Evolutionary conservation across 2,329 filamentous ascomycete genomes (phyloP).

Genomic region (Stagonosporopsis tanaceti): DNA sequence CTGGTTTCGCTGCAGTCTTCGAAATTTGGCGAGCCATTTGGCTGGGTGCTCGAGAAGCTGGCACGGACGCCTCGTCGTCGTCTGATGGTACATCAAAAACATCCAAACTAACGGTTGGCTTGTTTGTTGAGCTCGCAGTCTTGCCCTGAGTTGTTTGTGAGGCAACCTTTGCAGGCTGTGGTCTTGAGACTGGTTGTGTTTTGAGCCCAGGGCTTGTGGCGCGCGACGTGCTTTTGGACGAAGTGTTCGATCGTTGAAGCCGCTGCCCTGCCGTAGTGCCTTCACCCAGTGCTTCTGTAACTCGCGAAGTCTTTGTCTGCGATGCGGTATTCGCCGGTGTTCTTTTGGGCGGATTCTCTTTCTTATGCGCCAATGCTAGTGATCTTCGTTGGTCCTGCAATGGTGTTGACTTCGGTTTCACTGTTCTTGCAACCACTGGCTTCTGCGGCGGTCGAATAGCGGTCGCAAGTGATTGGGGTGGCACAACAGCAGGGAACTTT

Average conservation of each 20-base stretch:
- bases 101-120: slow-evolving; percentile 19
- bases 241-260: slow-evolving; percentile 15
- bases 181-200: not conserved
- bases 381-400: slow-evolving; percentile 11
- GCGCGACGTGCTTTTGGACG: slow-evolving; percentile 25
- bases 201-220: slow-evolving; percentile 24
- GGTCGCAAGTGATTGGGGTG: slow-evolving; percentile 9
- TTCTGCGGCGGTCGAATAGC: slow-evolving; percentile 20
- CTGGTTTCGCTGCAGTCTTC: slow-evolving; percentile 19
- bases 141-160: slow-evolving; percentile 14
- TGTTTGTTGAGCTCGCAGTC: slow-evolving; percentile 10
- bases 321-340: not conserved
- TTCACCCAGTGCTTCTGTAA: slow-evolving; percentile 11
- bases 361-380: slow-evolving; percentile 2
- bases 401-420: slow-evolving; percentile 11
- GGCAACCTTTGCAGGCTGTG: not conserved
- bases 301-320: slow-evolving; percentile 24
- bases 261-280: not conserved
- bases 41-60: slow-evolving; percentile 22
- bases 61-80: slow-evolving; percentile 34
- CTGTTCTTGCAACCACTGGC: slow-evolving; percentile 15
- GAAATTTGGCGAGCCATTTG: slow-evolving; percentile 22
- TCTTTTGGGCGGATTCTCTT: not conserved
- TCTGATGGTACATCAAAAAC: slow-evolving; percentile 40
- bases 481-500: slow-evolving; percentile 11